These are phyloP conservation scores for Aureobasidium uvarum DNA, from an alignment of 2,329 filamentous ascomycete genomes.

Conservation along the genomic window DNA sequence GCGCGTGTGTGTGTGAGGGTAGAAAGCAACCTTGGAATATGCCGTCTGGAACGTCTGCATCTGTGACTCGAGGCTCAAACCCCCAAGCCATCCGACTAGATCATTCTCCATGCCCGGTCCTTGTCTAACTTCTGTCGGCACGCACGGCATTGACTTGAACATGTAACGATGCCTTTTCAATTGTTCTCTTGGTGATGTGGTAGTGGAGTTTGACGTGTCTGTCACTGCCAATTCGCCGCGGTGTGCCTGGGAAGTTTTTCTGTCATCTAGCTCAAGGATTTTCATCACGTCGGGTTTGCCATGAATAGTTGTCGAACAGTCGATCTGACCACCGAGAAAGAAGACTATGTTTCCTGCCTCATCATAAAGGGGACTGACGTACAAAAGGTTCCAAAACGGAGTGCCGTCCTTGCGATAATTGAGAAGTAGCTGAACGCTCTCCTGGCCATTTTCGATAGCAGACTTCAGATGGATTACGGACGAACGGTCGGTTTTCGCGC, in stretches of 20 bases:
- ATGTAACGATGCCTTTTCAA: conserved; percentile 8
- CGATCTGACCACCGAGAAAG: conserved; percentile 58
- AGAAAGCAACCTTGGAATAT: conserved; percentile 50
- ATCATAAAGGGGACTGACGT: conserved; percentile 54
- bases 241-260: neutral
- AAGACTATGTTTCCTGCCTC: conserved; percentile 50
- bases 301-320: conserved; percentile 56
- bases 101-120: conserved; percentile 45
- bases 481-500: conserved; percentile 47
- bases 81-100: conserved; percentile 41
- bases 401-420: conserved; percentile 54
- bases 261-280: conserved; percentile 39
- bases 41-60: conserved; percentile 46
- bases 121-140: neutral
- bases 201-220: neutral
- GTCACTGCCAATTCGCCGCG: neutral
- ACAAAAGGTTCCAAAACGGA: conserved; percentile 59
- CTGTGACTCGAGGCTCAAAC: conserved; percentile 41
- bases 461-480: conserved; percentile 46
- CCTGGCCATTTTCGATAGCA: conserved; percentile 45
- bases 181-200: neutral
- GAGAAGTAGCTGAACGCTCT: conserved; percentile 52
- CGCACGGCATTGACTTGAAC: conserved; percentile 9
- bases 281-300: conserved; percentile 53
- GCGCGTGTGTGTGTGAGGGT: no score